A percentile compares a stretch with the other conserved stretches of the same genome.
Evolutionary conservation across 306 rosid species (phyloP).

Genomic region (Cucurbita argyrosperma): DNA sequence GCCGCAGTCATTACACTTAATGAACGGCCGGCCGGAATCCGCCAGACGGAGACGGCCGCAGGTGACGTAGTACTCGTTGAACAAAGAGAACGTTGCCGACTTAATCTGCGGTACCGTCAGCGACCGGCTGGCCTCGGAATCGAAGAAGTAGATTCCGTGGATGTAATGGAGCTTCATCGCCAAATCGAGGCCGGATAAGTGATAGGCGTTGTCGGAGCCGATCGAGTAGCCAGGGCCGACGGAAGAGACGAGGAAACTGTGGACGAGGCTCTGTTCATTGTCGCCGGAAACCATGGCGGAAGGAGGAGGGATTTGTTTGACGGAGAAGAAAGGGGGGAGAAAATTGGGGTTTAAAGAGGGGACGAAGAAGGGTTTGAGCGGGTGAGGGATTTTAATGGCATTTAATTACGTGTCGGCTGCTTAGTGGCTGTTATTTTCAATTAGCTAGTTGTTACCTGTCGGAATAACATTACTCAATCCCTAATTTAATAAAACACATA

Average conservation of each 20-base stretch:
- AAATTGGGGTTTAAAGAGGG: not conserved
- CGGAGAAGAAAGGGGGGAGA: not conserved
- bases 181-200: slow-evolving; percentile 34
- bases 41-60: slow-evolving; percentile 55
- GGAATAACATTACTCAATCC: too few relatives aligned
- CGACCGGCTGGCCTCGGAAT: not conserved
- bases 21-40: slow-evolving; percentile 46
- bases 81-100: slow-evolving; percentile 21
- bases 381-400: not conserved
- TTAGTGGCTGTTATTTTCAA: not conserved
- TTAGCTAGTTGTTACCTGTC: not conserved
- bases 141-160: slow-evolving; percentile 39
- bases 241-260: slow-evolving; percentile 35
- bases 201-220: slow-evolving; percentile 25
- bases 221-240: slow-evolving; percentile 37
- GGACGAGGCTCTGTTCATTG: slow-evolving; percentile 15
- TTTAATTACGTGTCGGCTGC: not conserved
- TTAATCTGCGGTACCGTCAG: slow-evolving; percentile 28
- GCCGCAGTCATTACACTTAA: slow-evolving; percentile 87
- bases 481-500: too few relatives aligned
- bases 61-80: slow-evolving; percentile 17
- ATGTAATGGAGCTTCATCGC: slow-evolving; percentile 86
- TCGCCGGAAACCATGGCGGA: slow-evolving; percentile 22
- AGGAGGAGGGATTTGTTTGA: not conserved
- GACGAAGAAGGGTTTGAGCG: not conserved